These are phyloP conservation scores for Talaromyces nanjingensis DNA, from an alignment of 495 filamentous ascomycete species.

Conservation along the genomic window DNA sequence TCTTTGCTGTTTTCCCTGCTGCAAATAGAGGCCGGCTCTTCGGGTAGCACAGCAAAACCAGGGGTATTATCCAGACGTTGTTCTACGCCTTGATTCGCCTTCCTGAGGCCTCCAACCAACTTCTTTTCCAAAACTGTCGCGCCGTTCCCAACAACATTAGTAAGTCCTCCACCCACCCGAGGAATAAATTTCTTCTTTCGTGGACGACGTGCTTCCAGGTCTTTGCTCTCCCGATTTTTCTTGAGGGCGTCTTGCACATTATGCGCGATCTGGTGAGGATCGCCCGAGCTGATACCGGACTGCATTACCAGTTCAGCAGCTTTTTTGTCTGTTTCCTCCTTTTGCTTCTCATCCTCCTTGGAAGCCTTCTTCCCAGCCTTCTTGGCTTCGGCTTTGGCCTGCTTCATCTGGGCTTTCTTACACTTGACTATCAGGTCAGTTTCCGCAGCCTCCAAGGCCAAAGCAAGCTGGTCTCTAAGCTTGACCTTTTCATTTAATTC, in stretches of 20 bases:
- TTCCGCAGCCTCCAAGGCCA: constrained; percentile 71
- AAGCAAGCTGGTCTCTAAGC: constrained; percentile 62
- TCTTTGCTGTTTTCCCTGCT: constrained; percentile 5
- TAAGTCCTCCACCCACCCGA: constrained; percentile 29
- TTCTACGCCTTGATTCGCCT: constrained; percentile 35
- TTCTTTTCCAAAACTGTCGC: constrained; percentile 53
- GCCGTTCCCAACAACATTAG: constrained; percentile 48
- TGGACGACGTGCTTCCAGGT: constrained; percentile 8
- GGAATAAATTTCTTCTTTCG: constrained; percentile 17
- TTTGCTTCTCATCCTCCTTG: constrained; percentile 42
- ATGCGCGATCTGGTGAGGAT: constrained; percentile 73
- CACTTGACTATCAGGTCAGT: constrained; percentile 74
- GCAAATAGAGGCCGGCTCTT: constrained; percentile 9
- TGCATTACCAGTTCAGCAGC: constrained; percentile 57
- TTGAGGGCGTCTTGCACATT: constrained; percentile 62
- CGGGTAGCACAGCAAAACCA: constrained; percentile 34
- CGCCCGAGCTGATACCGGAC: constrained; percentile 72
- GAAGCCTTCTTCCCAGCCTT: constrained; percentile 46
- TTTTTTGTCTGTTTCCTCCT: constrained; percentile 40
- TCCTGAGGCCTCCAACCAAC: constrained; percentile 44
- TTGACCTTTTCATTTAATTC: constrained; percentile 82
- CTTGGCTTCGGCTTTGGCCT: constrained; percentile 57
- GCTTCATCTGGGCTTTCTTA: constrained; percentile 67
- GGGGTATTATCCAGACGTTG: constrained; percentile 46
- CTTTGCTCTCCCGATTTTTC: constrained; percentile 21